Conservation (phyloP, 805 yeast genomes). For the Ogataea parapolymorpha region DNA sequence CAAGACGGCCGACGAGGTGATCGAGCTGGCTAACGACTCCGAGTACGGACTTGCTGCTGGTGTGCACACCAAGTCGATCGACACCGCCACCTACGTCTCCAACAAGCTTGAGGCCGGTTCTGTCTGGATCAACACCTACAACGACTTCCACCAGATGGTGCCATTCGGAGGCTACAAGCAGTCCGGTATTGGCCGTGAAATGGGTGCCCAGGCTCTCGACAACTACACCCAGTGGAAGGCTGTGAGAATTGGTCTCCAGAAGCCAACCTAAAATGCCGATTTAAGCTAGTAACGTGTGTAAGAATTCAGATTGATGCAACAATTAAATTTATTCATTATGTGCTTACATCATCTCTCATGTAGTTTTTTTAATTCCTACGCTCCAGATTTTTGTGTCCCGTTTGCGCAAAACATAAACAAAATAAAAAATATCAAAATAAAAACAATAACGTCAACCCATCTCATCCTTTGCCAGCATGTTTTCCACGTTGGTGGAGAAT, state of each 20-base stretch:
- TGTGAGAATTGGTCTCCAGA: conserved; percentile 47
- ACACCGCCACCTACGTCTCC: conserved; percentile 61
- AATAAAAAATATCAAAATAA: conserved; percentile 1
- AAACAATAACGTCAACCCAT: background rate
- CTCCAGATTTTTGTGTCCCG: background rate
- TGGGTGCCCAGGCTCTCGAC: conserved; percentile 77
- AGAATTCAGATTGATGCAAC: background rate
- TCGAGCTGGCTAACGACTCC: conserved; percentile 63
- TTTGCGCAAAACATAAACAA: conserved; percentile 7
- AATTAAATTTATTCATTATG: no score
- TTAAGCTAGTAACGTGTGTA: conserved; percentile 9
- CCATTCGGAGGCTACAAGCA: conserved; percentile 83
- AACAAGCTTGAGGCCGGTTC: conserved; percentile 71
- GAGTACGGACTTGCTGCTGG: conserved; percentile 82
- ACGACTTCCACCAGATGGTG: conserved; percentile 69
- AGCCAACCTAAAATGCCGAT: conserved; percentile 17
- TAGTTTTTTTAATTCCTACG: no score
- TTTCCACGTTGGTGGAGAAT: conserved; percentile 24
- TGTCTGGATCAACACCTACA: conserved; percentile 77
- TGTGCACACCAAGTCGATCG: conserved; percentile 61
- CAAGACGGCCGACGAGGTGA: conserved; percentile 63
- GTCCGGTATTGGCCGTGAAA: conserved; percentile 83
- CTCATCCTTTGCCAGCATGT: background rate
- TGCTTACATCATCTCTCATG: no score
- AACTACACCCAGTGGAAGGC: conserved; percentile 75